Conservation (phyloP, 2,329 filamentous ascomycete species). For the Pseudocercospora fijiensis region DNA sequence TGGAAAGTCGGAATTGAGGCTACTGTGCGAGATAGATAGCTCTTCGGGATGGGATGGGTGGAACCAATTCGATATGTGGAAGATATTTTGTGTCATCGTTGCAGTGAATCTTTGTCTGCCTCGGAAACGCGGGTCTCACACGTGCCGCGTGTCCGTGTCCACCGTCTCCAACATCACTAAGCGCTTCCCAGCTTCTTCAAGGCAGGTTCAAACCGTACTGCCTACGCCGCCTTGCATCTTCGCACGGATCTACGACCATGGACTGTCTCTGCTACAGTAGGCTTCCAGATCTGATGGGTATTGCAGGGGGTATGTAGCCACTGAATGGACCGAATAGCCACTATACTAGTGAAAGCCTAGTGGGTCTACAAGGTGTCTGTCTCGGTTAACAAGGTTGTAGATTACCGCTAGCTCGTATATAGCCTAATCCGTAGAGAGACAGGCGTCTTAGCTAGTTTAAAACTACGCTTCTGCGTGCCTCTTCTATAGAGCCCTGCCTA, state of each 20-base stretch:
- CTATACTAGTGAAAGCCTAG: too few relatives aligned
- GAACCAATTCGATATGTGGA: background rate
- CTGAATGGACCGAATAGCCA: too few relatives aligned
- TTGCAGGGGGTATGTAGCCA: too few relatives aligned
- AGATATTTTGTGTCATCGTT: background rate
- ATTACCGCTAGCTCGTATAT: too few relatives aligned
- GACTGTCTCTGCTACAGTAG: background rate
- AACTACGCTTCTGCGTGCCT: too few relatives aligned
- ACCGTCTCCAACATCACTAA: background rate
- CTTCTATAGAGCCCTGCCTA: too few relatives aligned
- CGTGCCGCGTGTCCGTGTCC: background rate
- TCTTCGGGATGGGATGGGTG: background rate
- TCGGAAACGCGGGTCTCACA: background rate
- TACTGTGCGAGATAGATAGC: background rate
- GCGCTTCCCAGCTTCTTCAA: background rate
- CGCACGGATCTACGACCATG: background rate
- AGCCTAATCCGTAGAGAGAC: too few relatives aligned
- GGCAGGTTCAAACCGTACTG: background rate
- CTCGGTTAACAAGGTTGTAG: too few relatives aligned
- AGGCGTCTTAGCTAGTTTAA: too few relatives aligned
- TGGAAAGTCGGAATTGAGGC: background rate
- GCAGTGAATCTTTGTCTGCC: background rate
- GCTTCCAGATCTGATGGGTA: too few relatives aligned
- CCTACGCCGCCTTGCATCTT: too few relatives aligned
- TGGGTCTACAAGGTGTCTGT: too few relatives aligned